Conservation (phyloP, 176 grass and related monocot species). For the Phragmites australis region DNA sequence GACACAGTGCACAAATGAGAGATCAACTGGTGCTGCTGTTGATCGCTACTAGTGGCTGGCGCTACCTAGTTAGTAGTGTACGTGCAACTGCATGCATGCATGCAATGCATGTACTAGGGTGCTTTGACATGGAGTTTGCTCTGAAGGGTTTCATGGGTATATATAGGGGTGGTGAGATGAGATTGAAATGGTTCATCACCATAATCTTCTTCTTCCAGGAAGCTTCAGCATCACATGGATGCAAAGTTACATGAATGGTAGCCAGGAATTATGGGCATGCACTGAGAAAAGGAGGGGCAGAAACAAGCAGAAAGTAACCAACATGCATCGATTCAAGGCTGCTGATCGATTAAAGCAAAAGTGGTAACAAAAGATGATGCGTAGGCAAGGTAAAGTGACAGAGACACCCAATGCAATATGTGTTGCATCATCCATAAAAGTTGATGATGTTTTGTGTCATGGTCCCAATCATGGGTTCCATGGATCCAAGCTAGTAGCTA, state of each 20-base stretch:
- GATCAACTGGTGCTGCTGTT: background rate
- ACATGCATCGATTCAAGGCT: constrained; percentile 11
- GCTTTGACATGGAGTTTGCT: constrained; percentile 72
- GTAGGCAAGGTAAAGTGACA: constrained; percentile 22
- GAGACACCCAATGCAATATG: constrained; percentile 7
- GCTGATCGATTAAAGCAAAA: constrained; percentile 56
- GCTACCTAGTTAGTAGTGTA: background rate
- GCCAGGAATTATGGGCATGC: constrained; percentile 46
- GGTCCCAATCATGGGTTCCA: constrained; percentile 26
- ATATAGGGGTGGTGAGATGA: constrained; percentile 54
- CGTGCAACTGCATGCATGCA: background rate
- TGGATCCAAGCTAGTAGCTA: background rate
- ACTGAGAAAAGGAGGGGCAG: background rate
- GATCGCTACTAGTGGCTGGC: background rate
- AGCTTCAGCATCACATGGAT: constrained; percentile 54
- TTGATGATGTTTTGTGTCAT: constrained; percentile 20
- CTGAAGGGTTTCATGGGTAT: constrained; percentile 45
- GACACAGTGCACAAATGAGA: background rate
- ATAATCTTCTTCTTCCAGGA: constrained; percentile 33
- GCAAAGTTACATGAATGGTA: constrained; percentile 15
- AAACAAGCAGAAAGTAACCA: constrained; percentile 38
- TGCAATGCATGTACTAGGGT: constrained; percentile 1
- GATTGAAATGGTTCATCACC: background rate
- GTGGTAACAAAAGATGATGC: constrained; percentile 29
- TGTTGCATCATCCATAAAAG: constrained; percentile 4